Base-by-base conservation (phyloP, 495 filamentous ascomycete species). In the Neurospora hispaniola region DNA sequence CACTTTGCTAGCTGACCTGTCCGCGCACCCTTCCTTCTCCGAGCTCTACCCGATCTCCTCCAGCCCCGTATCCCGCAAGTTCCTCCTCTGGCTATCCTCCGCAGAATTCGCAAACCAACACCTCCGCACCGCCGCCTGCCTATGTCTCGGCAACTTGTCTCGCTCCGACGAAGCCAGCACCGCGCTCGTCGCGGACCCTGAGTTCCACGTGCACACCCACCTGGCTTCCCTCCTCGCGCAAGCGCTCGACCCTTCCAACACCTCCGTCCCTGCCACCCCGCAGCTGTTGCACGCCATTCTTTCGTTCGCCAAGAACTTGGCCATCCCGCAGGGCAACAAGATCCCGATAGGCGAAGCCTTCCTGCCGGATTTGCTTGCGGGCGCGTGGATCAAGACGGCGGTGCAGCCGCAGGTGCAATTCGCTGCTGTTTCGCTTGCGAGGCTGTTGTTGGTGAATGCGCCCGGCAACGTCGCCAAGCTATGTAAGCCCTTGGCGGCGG, bases 281-380 rank as follows among this genome's bases (percentile, higher is more conserved):
- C 86, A 89, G 38, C 85, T 92, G 0, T 81, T 91, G 4, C 91
- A 93, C 78, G 86, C 90, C 10, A 83, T 85, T 5, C 84, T 93
- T 9, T 87, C 91, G n/a, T 93, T 94, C 75, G 82, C 94, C 71
- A 94, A 93, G 77, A 95, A 96, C 75, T 84, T 95, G 3, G 90
- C 91, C 42, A 89, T 95, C 72, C 87, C 91, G 3, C 77, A 83
- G 10, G 81, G 82, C 6, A 94, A 94, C 76, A 92, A 90, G 71
- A 70, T 80, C 40, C 74, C 79, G 10, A 79, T 95, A 5, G 91
- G 88, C 9, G 82, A 86, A 16, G 74, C 78, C 14, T 74, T 78
- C 12, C 74, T 80, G 18, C 46, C 86, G 6, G 76, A 82, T 38
- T 81, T 86, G 2, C 84, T 93, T 27, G 88, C 91, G 3, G 83